Base-by-base conservation (phyloP, 2,329 filamentous ascomycete species). In the Fusarium protoensiforme region DNA sequence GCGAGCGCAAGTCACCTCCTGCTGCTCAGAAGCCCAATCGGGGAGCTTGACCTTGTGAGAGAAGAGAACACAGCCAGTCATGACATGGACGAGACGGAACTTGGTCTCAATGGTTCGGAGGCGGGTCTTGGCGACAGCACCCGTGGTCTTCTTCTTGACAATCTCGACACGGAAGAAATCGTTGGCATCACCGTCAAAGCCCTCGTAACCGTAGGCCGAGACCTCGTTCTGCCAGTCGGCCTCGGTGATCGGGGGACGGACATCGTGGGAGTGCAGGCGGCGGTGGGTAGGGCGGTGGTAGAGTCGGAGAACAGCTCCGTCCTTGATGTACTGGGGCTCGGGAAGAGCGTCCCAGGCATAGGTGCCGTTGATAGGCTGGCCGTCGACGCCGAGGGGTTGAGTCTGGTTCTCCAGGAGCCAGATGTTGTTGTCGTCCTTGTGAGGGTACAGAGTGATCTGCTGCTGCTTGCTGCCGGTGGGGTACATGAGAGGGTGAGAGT, bases 21-120 rank as follows among this genome's bases (percentile, higher is more conserved):
- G 96, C 83, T 99, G 96, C 83, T 98, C 96, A 61, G 93, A 99
- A 54, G 94, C 96, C 96, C 96, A 99, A 4, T 97, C 95, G 4
- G 96, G 96, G 67, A 99, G 92, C 87, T 99, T 99, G 81, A 98
- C 95, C 86, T 98, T 98, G 88, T 99, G 96, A 1, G 96, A 98
- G 87, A 99, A 99, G 27, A 99, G 88, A 14, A 92, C 93, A 80
- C 96, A 99, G 54, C 96, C 95, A 72, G 95, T 98, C 96, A 99
- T 98, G 81, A 98, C 85, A 80, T 99, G 96, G 36, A 98, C 90
- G 51, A 99, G 92, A 80, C 91, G 93, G 87, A 99, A 99, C 85
- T 98, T 98, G 78, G 95, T 95, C 84, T 99, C 92, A 73, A 99
- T 98, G 31, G 96, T 98, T 67, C 96, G 91, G 59, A 99, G 81